Base-by-base conservation (phyloP, 2,329 filamentous ascomycete genomes). In the Pseudomassariella vexata region DNA sequence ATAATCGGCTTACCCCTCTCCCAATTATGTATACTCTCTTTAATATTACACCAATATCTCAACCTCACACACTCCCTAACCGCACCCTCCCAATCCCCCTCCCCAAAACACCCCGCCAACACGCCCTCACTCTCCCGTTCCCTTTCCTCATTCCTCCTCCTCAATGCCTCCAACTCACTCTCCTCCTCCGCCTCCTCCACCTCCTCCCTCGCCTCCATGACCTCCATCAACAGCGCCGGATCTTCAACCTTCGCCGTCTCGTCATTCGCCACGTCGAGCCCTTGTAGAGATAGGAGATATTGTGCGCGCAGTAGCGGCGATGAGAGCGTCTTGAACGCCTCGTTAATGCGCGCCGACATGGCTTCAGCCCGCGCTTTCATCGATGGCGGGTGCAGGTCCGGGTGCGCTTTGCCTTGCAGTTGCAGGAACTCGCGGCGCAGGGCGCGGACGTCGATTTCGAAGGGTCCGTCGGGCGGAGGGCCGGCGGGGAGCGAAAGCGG, bases 21-120 rank as follows among this genome's bases (percentile, higher is more conserved):
- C 89, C 90, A 95, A 41, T 80, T 76, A 53, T 82, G 68, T 50
- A 95, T 64, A 28, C 79, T 84, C 57, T 94, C 83, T 40, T 78
- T 73, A 39, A 96, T 81, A 59, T 89, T 95, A 35, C 83, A 73
- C 90, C 90, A 95, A 65, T 95, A 96, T 56, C 87, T 69, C 63
- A 95, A 60, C 56, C 74, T 69, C 2, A 95, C 78, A 27, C 81
- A 79, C 70, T 94, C 86, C 39, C 54, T 59, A 60, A 73, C 79
- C 11, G 88, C 90, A 7, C 40, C 60, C 24, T 79, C 70, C 23
- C 85, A 53, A 52, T 90, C 76, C 29, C 82, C 83, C 7, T 56
- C 48, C 40, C 63, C 67, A 52, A 96, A 90, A 1, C 79, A 76
- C 34, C 56, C 48, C 28, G 73, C 83, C 16, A 96, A 50, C 2